A percentile compares a stretch with the other conserved stretches of the same genome.
Conservation (phyloP, 306 rosid genomes). For the Aeschynomene evenia region DNA sequence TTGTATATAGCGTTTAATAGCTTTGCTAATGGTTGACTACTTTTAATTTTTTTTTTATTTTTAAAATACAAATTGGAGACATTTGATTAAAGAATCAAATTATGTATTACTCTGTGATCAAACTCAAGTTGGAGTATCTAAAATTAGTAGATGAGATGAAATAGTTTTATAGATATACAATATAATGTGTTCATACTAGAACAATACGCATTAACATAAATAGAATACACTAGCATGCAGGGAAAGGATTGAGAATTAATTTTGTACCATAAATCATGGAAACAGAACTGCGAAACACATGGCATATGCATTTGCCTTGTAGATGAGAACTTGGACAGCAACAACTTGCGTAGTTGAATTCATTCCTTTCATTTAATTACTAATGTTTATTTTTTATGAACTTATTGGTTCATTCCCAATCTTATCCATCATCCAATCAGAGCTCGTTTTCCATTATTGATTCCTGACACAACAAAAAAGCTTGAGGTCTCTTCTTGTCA, state of each 20-base stretch:
- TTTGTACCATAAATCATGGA: slow-evolving; percentile 5
- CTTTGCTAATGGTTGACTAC: too few relatives aligned
- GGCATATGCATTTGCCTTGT: not conserved
- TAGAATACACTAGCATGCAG: not conserved
- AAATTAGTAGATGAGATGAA: too few relatives aligned
- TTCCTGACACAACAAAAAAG: not conserved
- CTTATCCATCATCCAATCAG: not conserved
- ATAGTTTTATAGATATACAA: too few relatives aligned
- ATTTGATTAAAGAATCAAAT: too few relatives aligned
- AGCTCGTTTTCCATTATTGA: not conserved
- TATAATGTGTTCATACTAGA: too few relatives aligned
- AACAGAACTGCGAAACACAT: slow-evolving; percentile 21
- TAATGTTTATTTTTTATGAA: not conserved
- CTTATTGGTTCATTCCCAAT: not conserved
- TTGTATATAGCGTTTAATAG: too few relatives aligned
- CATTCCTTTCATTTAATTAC: slow-evolving; percentile 1
- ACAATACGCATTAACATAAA: not conserved
- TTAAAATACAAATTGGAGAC: too few relatives aligned
- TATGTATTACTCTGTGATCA: too few relatives aligned
- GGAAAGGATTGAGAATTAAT: not conserved
- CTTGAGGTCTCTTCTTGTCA: slow-evolving; percentile 3
- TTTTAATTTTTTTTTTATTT: too few relatives aligned
- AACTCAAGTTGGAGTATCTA: too few relatives aligned
- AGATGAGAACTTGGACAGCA: not conserved
- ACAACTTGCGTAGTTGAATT: slow-evolving; percentile 13